Conservation (phyloP, 2,329 filamentous ascomycete genomes). For the Alternaria viburni region DNA sequence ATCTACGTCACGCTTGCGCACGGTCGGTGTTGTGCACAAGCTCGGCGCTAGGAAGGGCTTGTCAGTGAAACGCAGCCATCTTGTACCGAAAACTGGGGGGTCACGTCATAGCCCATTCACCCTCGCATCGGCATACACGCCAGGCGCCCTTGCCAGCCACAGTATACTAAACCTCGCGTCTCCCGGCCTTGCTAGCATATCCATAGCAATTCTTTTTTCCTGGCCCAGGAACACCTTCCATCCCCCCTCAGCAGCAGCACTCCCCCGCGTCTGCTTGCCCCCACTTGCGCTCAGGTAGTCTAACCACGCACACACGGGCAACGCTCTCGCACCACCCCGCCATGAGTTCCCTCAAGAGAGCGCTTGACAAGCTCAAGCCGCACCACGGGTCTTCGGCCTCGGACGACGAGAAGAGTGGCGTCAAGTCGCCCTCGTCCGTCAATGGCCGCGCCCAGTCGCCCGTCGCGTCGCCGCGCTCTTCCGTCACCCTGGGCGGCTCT, state of each 20-base stretch:
- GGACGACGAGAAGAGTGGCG: constrained; percentile 43
- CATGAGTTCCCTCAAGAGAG: constrained; percentile 54
- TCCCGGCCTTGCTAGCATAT: neutral
- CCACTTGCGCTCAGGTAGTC: constrained; percentile 36
- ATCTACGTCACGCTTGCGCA: constrained; percentile 13
- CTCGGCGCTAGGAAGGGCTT: constrained; percentile 7
- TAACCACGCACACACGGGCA: constrained; percentile 34
- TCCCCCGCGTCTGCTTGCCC: constrained; percentile 30
- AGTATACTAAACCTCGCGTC: constrained; percentile 5
- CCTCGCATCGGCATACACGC: neutral
- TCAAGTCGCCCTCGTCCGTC: constrained; percentile 35
- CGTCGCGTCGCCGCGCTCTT: constrained; percentile 35
- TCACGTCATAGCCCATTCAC: constrained; percentile 14
- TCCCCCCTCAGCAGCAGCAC: constrained; percentile 3
- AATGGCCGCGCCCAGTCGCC: constrained; percentile 36
- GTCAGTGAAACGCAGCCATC: neutral
- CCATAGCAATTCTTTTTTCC: neutral
- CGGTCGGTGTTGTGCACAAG: neutral
- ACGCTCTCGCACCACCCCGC: constrained; percentile 20
- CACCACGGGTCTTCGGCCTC: constrained; percentile 39
- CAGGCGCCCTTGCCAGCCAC: neutral
- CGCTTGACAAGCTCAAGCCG: constrained; percentile 52
- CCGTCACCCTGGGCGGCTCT: constrained; percentile 32
- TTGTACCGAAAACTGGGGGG: neutral
- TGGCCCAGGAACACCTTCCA: neutral